Evolutionary conservation across 2,329 filamentous ascomycete species (phyloP), one percentile per base, ranked within the genome.

Genomic region (Apiospora sp.): DNA sequence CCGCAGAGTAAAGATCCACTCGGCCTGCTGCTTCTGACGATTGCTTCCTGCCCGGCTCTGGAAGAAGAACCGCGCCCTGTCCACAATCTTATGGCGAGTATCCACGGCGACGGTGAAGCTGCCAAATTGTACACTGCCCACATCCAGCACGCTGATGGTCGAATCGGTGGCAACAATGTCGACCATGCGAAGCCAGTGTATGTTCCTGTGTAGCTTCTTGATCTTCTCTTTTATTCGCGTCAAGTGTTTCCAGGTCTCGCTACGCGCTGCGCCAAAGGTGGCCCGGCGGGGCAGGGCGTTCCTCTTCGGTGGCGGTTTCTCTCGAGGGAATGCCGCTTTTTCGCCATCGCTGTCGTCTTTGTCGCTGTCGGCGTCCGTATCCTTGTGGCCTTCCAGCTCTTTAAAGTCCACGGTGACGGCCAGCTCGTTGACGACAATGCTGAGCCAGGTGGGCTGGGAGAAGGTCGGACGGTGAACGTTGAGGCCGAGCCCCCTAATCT

Each of bases 371-470:
- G 79, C 80, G 22, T 73, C 77, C 43, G 79, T 72, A 30, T n/a
- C 54, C 76, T 86, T 88, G 71, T 84, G 85, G 37, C 84, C 84
- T 76, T 90, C 89, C 58, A 96, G 83, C 68, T 90, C 88, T 73
- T 89, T 88, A 67, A 95, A 86, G 80, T 99, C 94, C 61, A 98
- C 82, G 0, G 94, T 97, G 69, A 99, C 88, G 69, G 92, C 93
- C 69, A 98, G 86, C 80, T 98, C 96, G 78, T 91, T 94, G 73
- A 99, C 84, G 12, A 96, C 93, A 69, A 99, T 87, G 81, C 95
- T 98, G 78, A 98, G 86, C 95, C 96, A 98, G 75, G 97, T 98
- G 64, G 96, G 96, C 82, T 98, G 95, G 67, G 96, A 94, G 83
- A 99, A 98, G 7, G 96, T 98, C 16, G 96, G 96, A 5, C 95